Evolutionary conservation across 306 rosid species (phyloP), one percentile per base, ranked within the genome.

Genomic region (Pyrus betulifolia): DNA sequence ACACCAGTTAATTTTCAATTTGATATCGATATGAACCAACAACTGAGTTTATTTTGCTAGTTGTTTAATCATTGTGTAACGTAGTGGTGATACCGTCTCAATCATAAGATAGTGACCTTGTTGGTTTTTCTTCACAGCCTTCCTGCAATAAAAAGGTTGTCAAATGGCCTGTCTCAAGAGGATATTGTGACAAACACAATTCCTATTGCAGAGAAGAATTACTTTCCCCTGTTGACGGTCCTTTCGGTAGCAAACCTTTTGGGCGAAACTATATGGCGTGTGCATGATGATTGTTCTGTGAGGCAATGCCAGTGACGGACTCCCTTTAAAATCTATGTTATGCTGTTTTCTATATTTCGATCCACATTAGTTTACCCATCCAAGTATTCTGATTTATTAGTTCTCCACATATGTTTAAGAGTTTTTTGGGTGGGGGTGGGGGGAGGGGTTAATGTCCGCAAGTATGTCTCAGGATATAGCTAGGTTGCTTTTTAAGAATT

Each of bases 181-280:
- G 98, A 89, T 85, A 93, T 93, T 75, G 82, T 87, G 19, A 93
- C 98, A 11, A 93, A 91, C 86, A 91, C 98, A 61, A 87, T 93
- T 57, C 98, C 98, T 1, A 84, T 87, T 69, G 82, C 88, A 42
- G 97, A 91, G 82, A 69, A 91, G 84, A 93, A 88, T 84, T 88
- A 84, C 82, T 93, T 93, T 80, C 97, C 98, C 11, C 96, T 89
- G 81, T 87, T 93, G 83, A 93, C 97, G 19, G 88, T 91, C 67
- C 98, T 91, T 74, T 87, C 93, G 27, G 98, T 93, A 30, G 98
- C 98, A 72, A 93, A 91, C 75, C 71, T 93, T 71, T 82, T 93
- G 91, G 98, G 97, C 66, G 98, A 93, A 88, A 93, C 98, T 54
- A 93, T 93, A 75, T 93, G 97, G 98, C 93, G 97, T 23, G 85